Conservation (phyloP, 495 filamentous ascomycete genomes). For the Neurospora pannonica region DNA sequence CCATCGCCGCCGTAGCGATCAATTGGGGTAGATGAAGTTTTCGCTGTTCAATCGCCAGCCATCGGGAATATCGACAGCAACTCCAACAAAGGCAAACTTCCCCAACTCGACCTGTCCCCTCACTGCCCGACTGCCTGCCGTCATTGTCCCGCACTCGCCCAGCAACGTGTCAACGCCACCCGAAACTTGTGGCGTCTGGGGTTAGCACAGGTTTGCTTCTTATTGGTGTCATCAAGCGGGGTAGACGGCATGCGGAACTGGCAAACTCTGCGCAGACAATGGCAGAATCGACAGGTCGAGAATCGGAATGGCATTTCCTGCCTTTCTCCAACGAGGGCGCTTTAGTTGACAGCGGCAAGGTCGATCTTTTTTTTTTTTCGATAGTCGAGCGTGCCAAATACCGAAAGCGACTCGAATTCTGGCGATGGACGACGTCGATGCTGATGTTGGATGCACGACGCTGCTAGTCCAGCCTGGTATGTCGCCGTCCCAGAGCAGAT, state of each 20-base stretch:
- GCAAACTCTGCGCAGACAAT: not conserved
- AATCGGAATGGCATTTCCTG: not conserved
- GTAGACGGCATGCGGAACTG: not conserved
- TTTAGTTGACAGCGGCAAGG: not conserved
- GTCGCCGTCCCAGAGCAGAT: not conserved
- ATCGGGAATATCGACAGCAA: not conserved
- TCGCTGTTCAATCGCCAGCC: not conserved
- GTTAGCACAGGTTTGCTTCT: not conserved
- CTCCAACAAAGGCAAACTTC: not conserved
- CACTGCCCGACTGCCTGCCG: not conserved
- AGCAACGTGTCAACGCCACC: not conserved
- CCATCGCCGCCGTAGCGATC: not conserved
- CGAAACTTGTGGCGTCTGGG: not conserved
- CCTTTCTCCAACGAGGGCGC: not conserved
- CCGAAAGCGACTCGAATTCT: not conserved
- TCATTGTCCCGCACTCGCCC: not conserved
- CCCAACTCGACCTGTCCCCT: not conserved
- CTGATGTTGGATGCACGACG: not conserved
- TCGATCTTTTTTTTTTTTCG: not conserved
- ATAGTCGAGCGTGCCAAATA: not conserved
- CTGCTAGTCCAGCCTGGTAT: not conserved
- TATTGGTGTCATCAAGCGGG: not conserved
- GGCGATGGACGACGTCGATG: not conserved
- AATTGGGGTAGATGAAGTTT: not conserved
- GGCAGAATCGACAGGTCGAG: not conserved